Evolutionary conservation across 2,329 filamentous ascomycete genomes (phyloP), one percentile per base, ranked within the genome.

Genomic region (Thelonectria olida): DNA sequence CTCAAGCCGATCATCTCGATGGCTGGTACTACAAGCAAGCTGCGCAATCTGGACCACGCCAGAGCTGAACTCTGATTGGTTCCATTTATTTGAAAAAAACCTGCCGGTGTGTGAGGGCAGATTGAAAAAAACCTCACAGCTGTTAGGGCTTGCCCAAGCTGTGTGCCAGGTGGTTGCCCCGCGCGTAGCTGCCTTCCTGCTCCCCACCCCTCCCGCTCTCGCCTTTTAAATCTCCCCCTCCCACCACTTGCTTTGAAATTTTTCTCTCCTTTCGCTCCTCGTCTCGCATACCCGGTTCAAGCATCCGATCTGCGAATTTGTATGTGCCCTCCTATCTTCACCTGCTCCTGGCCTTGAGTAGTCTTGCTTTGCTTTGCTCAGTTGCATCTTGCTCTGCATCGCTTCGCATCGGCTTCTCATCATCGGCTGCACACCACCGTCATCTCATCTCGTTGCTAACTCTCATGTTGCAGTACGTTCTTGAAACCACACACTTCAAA

Each of bases 201-300:
- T 64, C 70, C 65, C 66, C 69, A 66, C 65, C 64, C 61, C 62
- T 57, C 66, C 59, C 72, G 68, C 69, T 57, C 64, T 63, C 63
- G 63, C 75, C 72, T 76, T 78, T 78, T 77, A 78, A 78, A 75
- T 73, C 74, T 72, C 72, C 67, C 74, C 72, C 74, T 74, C 76
- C 76, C 76, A 73, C 77, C 74, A 63, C 69, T 71, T 63, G 63
- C 68, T 73, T 77, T 72, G 48, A 67, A 67, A 70, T 67, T 73
- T 75, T 78, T 75, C 65, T 74, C 71, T 67, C 66, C 73, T 76
- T 76, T 70, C 72, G 74, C 74, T 78, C 77, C 70, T 79, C 73
- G 76, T 79, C 77, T 77, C 75, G 76, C 77, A 79, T 78, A 79
- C 77, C 77, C 75, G 76, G 76, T 79, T 78, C 76, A 78, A 78